Evolutionary conservation across 2,329 filamentous ascomycete species (phyloP).

Genomic region (Aspergillus novoparasiticus): DNA sequence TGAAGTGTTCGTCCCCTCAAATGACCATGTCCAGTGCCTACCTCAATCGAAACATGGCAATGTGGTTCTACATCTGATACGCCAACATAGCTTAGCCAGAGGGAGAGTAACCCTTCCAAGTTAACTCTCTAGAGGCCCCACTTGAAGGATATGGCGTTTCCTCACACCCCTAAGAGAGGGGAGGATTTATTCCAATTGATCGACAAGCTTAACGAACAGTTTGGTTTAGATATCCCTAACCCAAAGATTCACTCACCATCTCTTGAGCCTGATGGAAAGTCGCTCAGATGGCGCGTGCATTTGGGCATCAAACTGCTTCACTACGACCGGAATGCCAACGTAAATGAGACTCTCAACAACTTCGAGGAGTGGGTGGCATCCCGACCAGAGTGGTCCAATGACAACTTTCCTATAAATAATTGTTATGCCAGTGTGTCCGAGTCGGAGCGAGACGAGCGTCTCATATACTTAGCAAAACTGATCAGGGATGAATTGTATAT

Average conservation of each 20-base stretch:
- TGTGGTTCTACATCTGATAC: background rate
- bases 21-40: background rate
- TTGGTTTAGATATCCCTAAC: conserved; percentile 37
- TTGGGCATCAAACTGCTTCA: conserved; percentile 32
- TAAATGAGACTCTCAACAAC: conserved; percentile 28
- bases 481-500: conserved; percentile 39
- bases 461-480: conserved; percentile 30
- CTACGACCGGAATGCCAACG: conserved; percentile 26
- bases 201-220: conserved; percentile 37
- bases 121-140: background rate
- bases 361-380: conserved; percentile 37
- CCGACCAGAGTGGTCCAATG: conserved; percentile 4
- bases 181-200: conserved; percentile 30
- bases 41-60: background rate
- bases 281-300: conserved; percentile 29
- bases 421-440: conserved; percentile 16
- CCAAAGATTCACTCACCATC: conserved; percentile 23
- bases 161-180: conserved; percentile 30
- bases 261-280: conserved; percentile 12
- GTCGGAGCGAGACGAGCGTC: conserved; percentile 27
- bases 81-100: background rate
- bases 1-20: background rate
- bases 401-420: conserved; percentile 16
- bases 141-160: conserved; percentile 9
- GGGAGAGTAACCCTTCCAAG: background rate